Base-by-base conservation (phyloP, 352 stramenopile species). In the Pythium insidiosum region DNA sequence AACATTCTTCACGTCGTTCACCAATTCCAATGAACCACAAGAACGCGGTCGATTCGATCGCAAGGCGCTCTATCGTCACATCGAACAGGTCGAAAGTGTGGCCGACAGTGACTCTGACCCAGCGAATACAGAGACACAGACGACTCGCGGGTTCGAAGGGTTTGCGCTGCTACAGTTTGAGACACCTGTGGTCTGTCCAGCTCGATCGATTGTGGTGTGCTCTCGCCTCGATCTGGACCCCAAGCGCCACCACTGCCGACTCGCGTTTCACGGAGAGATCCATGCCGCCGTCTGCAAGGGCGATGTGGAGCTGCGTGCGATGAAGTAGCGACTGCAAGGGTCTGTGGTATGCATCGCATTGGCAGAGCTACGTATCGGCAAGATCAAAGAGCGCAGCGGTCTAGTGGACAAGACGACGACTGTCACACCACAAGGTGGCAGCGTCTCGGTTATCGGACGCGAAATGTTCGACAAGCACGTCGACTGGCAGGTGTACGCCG, bases 401-500 rank as follows among this genome's bases (percentile, higher is more conserved):
- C 43, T 74, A 13, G 66, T 92, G 1, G 79, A 92, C 47, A 88
- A 84, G 38, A n/a, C n/a, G n/a, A n/a, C n/a, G n/a, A n/a, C n/a
- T n/a, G 36, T 62, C 1, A 19, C 72, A 1, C 19, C 47, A 7
- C 35, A 58, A 21, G 29, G 18, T 41, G 34, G 42, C 12, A 45
- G 53, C 18, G 62, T 88, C 7, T n/a, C n/a, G n/a, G n/a, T n/a
- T n/a, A 71, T 91, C 19, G 76, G 69, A 10, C 70, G 67, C 6
- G 76, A 88, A 22, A 74, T 94, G 68, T 88, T 91, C 30, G 61
- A 63, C 2, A 94, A 88, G 29, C 65, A 85, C 39, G 73, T 81
- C 1, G 80, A 79, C 47, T 79, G 80, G 63, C 58, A 53, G 7
- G 66, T 88, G 15, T 94, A 86, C 52, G 47, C 62, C 2, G 60